Evolutionary conservation across 2,329 filamentous ascomycete genomes (phyloP).

Genomic region (Colletotrichum sp.): DNA sequence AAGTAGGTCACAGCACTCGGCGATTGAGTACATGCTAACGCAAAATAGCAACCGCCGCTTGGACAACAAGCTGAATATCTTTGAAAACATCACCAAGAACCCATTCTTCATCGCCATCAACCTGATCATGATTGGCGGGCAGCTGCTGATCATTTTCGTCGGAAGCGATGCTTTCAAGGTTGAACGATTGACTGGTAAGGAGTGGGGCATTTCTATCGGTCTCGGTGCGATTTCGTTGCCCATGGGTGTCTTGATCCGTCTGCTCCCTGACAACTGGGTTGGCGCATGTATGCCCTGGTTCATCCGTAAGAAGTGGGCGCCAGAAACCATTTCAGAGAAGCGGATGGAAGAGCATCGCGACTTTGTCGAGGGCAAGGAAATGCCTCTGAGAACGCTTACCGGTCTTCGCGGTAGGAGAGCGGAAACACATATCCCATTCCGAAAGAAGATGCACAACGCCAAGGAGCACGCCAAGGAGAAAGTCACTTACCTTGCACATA

Average conservation of each 20-base stretch:
- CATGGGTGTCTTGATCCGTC: conserved; percentile 73
- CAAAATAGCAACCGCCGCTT: conserved; percentile 72
- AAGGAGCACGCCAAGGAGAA: conserved; percentile 29
- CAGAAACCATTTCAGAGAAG: conserved; percentile 24
- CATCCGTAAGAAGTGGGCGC: conserved; percentile 30
- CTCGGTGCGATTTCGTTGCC: conserved; percentile 79
- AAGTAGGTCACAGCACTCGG: conserved; percentile 51
- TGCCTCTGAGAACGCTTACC: conserved; percentile 32
- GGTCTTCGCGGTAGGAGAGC: conserved; percentile 33
- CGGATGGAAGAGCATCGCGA: conserved; percentile 19
- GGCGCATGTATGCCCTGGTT: conserved; percentile 29
- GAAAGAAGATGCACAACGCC: conserved; percentile 29
- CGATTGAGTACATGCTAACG: conserved; percentile 35
- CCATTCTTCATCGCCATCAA: conserved; percentile 85
- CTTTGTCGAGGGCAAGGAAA: conserved; percentile 25
- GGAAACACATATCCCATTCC: conserved; percentile 33
- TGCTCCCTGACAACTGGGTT: conserved; percentile 69
- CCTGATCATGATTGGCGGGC: conserved; percentile 80
- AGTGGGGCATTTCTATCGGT: conserved; percentile 85
- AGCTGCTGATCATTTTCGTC: conserved; percentile 84
- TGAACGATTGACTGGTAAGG: conserved; percentile 61
- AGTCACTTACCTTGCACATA: neutral
- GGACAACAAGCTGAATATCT: conserved; percentile 88
- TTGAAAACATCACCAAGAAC: conserved; percentile 80
- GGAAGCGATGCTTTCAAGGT: conserved; percentile 80